These are phyloP conservation scores for Amylocarpus encephaloides DNA, from an alignment of 2,329 filamentous ascomycete genomes.

Conservation along the genomic window DNA sequence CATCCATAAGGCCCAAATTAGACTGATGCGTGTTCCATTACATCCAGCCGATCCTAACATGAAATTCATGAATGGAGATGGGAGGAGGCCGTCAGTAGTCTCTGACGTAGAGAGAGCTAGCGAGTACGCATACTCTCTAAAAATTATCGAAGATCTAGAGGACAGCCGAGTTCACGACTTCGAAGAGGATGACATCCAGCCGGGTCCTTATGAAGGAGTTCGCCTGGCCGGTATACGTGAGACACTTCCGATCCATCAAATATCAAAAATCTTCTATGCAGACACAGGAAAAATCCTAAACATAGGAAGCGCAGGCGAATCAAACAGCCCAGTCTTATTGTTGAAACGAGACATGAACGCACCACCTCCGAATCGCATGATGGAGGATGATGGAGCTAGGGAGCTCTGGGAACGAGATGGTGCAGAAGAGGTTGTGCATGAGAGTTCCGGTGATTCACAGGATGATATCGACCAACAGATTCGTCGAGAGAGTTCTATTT, in stretches of 20 bases:
- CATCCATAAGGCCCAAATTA: conserved; percentile 84
- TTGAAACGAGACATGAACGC: conserved; percentile 63
- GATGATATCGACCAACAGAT: conserved; percentile 29
- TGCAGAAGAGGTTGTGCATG: neutral
- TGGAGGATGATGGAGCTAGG: conserved; percentile 37
- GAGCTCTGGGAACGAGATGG: conserved; percentile 17
- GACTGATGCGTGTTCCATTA: conserved; percentile 43
- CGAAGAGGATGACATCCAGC: conserved; percentile 50
- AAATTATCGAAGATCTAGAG: conserved; percentile 64
- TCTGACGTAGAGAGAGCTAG: conserved; percentile 22
- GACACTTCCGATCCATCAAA: conserved; percentile 62
- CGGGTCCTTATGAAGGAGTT: conserved; percentile 53
- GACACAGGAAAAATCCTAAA: conserved; percentile 70
- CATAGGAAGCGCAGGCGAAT: conserved; percentile 59
- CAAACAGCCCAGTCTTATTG: conserved; percentile 61
- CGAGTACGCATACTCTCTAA: conserved; percentile 64
- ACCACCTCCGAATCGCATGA: conserved; percentile 59
- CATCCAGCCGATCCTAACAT: conserved; percentile 3
- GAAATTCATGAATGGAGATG: conserved; percentile 31
- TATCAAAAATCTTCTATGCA: conserved; percentile 72
- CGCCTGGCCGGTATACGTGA: conserved; percentile 58
- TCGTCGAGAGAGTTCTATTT: conserved; percentile 28
- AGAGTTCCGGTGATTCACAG: conserved; percentile 29
- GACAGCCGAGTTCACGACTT: conserved; percentile 63
- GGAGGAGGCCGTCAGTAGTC: conserved; percentile 29